Percentiles rank a stretch among this genome's conserved stretches.
These are phyloP conservation scores for Fraxinus baroniana DNA, from an alignment of 305 asterid genomes.

Conservation along the genomic window DNA sequence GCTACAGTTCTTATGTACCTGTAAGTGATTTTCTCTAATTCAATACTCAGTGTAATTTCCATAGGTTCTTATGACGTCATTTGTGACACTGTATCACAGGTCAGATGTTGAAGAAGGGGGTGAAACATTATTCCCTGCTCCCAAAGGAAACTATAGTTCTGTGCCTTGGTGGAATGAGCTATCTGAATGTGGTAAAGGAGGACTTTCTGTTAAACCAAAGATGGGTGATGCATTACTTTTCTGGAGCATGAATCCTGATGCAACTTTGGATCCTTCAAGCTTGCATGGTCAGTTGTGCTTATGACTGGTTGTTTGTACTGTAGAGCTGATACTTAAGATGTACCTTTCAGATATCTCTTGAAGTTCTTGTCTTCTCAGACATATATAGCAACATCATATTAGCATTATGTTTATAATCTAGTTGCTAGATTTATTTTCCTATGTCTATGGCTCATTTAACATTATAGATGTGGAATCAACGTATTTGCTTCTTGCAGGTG, in stretches of 20 bases:
- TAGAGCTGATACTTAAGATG: not conserved
- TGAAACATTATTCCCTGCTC: conserved; percentile 90
- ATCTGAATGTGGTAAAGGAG: conserved; percentile 86
- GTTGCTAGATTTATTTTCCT: conserved; percentile 1
- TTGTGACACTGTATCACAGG: conserved; percentile 42
- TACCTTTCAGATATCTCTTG: conserved; percentile 3
- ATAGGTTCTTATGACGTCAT: conserved; percentile 10
- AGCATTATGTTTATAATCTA: not conserved
- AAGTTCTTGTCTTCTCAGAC: conserved; percentile 4
- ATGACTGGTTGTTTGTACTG: conserved; percentile 4
- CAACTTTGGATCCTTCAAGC: conserved; percentile 80
- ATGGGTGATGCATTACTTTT: conserved; percentile 95
- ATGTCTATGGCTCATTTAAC: conserved; percentile 1
- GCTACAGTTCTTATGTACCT: conserved; percentile 96
- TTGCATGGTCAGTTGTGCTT: conserved; percentile 74
- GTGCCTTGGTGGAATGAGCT: conserved; percentile 95
- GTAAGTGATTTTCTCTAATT: conserved; percentile 51
- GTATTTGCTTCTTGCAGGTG: conserved; percentile 50
- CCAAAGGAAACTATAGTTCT: conserved; percentile 72
- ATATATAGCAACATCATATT: not conserved
- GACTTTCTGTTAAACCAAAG: conserved; percentile 87
- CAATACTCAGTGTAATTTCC: not conserved
- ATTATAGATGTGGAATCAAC: not conserved
- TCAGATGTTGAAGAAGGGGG: conserved; percentile 99
- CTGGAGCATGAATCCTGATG: conserved; percentile 98